These are phyloP conservation scores for Rhodotorula sp. DNA, from an alignment of 1,284 basidiomycete species.

Conservation along the genomic window DNA sequence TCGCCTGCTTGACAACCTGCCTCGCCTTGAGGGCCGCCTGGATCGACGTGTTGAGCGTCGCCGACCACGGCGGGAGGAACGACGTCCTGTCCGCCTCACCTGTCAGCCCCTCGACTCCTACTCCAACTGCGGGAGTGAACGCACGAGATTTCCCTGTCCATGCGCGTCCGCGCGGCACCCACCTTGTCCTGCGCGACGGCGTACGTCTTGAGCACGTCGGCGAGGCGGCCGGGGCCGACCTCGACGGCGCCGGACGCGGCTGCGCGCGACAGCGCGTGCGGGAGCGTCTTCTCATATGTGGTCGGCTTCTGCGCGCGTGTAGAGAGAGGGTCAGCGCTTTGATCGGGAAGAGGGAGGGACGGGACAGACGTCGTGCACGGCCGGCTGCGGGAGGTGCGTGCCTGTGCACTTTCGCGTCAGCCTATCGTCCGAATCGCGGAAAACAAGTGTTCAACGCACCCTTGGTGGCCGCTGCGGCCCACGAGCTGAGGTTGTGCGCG, in stretches of 20 bases:
- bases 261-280: slow-evolving; percentile 86
- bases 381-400: slow-evolving; percentile 77
- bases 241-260: slow-evolving; percentile 68
- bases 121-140: background rate
- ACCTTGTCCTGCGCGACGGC: slow-evolving; percentile 84
- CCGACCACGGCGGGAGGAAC: slow-evolving; percentile 90
- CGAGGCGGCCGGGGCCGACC: slow-evolving; percentile 65
- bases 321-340: slow-evolving; percentile 30
- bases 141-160: slow-evolving; percentile 24
- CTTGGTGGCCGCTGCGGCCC: slow-evolving; percentile 83
- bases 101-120: too few relatives aligned
- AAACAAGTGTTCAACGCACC: slow-evolving; percentile 32
- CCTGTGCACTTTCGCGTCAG: slow-evolving; percentile 50
- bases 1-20: slow-evolving; percentile 78
- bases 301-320: slow-evolving; percentile 32
- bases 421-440: background rate
- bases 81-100: slow-evolving; percentile 55
- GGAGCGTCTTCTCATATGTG: slow-evolving; percentile 74
- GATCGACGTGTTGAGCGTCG: slow-evolving; percentile 76
- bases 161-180: slow-evolving; percentile 65
- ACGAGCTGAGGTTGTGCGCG: slow-evolving; percentile 80
- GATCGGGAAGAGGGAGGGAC: background rate
- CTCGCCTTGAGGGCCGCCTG: slow-evolving; percentile 86
- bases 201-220: slow-evolving; percentile 75
- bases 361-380: slow-evolving; percentile 56